A percentile compares a stretch with the other conserved stretches of the same genome.
Conservation (phyloP, 192 early-diverging fungal genomes). For the Coemansia sp. region DNA sequence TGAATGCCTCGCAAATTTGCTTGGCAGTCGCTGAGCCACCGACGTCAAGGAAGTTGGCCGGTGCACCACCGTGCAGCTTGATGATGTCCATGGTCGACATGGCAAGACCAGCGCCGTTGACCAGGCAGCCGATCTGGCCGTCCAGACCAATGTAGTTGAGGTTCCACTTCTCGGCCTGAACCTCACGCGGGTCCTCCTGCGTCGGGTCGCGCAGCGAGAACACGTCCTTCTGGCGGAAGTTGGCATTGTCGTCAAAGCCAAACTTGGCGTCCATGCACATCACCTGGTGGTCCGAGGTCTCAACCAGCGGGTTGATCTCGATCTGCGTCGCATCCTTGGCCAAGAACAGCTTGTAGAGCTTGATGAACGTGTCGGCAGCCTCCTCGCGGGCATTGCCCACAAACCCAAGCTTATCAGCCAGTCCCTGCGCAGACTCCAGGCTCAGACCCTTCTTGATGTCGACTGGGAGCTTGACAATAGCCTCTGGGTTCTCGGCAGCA, state of each 20-base stretch:
- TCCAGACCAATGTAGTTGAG: constrained; percentile 99
- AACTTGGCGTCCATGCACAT: constrained; percentile 99
- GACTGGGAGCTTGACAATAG: constrained; percentile 88
- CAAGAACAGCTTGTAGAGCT: constrained; percentile 95
- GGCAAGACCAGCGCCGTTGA: constrained; percentile 98
- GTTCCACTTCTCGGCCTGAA: constrained; percentile 93
- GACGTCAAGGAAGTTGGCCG: constrained; percentile 99
- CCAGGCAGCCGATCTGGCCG: constrained; percentile 95
- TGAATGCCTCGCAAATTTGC: constrained; percentile 98
- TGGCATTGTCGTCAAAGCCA: constrained; percentile 99
- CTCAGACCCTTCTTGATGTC: constrained; percentile 85
- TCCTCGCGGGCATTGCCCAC: constrained; percentile 71
- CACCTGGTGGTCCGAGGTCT: constrained; percentile 84
- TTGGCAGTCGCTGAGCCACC: constrained; percentile 94
- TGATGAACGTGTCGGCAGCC: constrained; percentile 89
- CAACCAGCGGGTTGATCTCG: constrained; percentile 98
- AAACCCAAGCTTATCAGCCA: constrained; percentile 91
- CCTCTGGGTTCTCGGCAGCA: constrained; percentile 92
- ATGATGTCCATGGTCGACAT: constrained; percentile 99
- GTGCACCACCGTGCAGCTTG: constrained; percentile 97
- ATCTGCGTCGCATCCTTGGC: constrained; percentile 98
- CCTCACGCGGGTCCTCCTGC: constrained; percentile 98
- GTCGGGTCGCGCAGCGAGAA: constrained; percentile 85
- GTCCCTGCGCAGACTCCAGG: constrained; percentile 67
- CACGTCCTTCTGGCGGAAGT: constrained; percentile 92